Base-by-base conservation (phyloP, 768 basidiomycete genomes). In the Naganishia vishniacii region DNA sequence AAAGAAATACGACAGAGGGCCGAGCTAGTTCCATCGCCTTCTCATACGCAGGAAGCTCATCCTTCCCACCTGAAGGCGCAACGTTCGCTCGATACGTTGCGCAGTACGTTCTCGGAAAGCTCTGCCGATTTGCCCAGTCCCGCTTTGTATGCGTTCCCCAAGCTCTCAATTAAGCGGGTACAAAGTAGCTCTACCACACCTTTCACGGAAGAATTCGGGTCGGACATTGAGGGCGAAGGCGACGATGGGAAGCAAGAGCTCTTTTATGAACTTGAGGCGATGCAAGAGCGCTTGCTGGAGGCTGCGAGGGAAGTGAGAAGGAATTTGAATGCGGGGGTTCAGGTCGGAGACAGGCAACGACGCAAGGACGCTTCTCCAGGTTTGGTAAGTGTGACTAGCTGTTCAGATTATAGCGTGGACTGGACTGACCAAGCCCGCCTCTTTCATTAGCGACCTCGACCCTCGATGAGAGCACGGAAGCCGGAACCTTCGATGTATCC, bases 221-320 rank as follows among this genome's bases (percentile, higher is more conserved):
- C 42, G n/a, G 53, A 41, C 26, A 49, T 26, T 11, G 62, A 45
- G 25, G 31, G 40, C 34, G 62, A 44, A 12, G 29, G 15, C 2
- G 59, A 60, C 34, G 59, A 60, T 2, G 42, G 37, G 26, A 45
- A 60, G 46, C 59, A 60, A 28, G 44, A 45, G 26, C 18, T 29
- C 16, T 58, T 59, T 32, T 42, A 58, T 29, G 63, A 64, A 18
- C n/a, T 64, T n/a, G 26, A 59, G 29, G 49, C 28, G n/a, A 48
- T 64, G 63, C 63, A 64, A 26, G 63, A 59, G 31, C 53, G 51
- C 3, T 31, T 64, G 31, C 32, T 42, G 16, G 53, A 64, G 20
- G 63, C 56, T 25, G 63, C 63, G 20, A 13, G 37, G 26, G 32
- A 58, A 15, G 44, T 59, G n/a, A 42, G 53, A 37, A 41, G 46